Evolutionary conservation across 164 flowering plant genomes (phyloP), one percentile per base, ranked within the genome.

Genomic region (Pachysandra terminalis): DNA sequence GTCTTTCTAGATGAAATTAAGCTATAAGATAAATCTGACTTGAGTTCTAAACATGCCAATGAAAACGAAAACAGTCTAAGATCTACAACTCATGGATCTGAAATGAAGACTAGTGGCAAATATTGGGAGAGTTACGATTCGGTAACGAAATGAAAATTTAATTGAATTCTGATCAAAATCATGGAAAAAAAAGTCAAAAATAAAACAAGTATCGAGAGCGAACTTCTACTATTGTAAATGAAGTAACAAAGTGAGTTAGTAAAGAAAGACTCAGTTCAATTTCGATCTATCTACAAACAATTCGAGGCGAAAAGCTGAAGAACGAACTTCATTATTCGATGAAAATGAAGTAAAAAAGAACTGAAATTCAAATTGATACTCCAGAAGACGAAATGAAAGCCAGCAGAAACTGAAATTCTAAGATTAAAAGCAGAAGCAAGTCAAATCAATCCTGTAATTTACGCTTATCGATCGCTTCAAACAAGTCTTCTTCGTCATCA

Each of bases 401-500:
- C n/a, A n/a, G n/a, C n/a, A n/a, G n/a, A n/a, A n/a, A n/a, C n/a
- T n/a, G n/a, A n/a, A n/a, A n/a, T n/a, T n/a, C n/a, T n/a, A n/a
- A n/a, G n/a, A n/a, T n/a, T n/a, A n/a, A n/a, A 59, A 51, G 17
- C 48, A 54, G 35, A 53, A 51, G 26, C n/a, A 57, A 32, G 56
- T 15, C 21, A 69, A 58, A 54, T 26, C 10, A 51, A 65, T 24
- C 19, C 9, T 28, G 9, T 32, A 41, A 59, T 32, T 74, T 80
- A 92, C 99, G 71, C 73, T 90, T 90, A 74, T 92, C 97, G 45
- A 95, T 92, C 4, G 88, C 82, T 83, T 95, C 97, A 65, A 95
- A 95, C 75, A 88, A 73, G 57, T 92, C 99, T 37, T 94, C 98
- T 62, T 95, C 97, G n/a, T 90, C 96, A 21, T 90, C 96, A 41